Percentiles rank a stretch among this genome's conserved stretches.
phyloP scores from a whole-genome alignment of 2,329 filamentous ascomycete species.

The Drechslerella dactyloides region DNA sequence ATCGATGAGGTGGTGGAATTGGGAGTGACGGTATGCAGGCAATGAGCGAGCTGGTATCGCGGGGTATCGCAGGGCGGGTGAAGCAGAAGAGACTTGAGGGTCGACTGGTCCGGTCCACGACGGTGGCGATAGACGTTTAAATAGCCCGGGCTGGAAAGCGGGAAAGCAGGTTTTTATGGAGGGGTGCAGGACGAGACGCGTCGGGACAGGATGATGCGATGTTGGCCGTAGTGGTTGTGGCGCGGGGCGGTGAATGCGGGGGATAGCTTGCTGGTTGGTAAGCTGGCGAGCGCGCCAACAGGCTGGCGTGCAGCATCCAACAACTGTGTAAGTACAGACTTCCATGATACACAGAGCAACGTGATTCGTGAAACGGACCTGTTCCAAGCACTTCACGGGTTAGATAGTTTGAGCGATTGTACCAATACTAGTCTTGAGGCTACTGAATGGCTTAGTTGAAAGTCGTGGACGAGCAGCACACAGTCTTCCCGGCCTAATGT shows the following conservation, averaged over 20 bases:
- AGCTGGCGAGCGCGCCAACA: neutral
- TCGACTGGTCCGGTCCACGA: neutral
- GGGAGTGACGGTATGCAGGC: too few relatives aligned
- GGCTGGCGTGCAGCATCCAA: neutral
- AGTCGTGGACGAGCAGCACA: too few relatives aligned
- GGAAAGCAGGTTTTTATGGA: neutral
- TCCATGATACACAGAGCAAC: too few relatives aligned
- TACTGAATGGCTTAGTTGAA: too few relatives aligned
- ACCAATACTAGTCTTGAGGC: too few relatives aligned
- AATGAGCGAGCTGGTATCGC: constrained; percentile 6
- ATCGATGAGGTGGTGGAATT: constrained; percentile 1
- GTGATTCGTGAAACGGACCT: too few relatives aligned
- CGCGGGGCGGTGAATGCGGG: neutral
- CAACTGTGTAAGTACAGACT: too few relatives aligned
- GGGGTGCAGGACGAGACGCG: neutral
- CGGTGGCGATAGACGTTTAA: neutral
- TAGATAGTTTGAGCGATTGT: too few relatives aligned
- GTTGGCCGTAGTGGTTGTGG: neutral
- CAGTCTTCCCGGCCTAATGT: too few relatives aligned
- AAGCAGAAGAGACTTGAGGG: neutral
- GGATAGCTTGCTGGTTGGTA: constrained; percentile 8
- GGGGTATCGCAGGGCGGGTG: constrained; percentile 3
- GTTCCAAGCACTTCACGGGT: too few relatives aligned
- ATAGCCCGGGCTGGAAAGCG: neutral
- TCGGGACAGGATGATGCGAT: neutral